Evolutionary conservation across 345 rosid genomes (phyloP), one percentile per base, ranked within the genome.

Genomic region (Durio zibethinus): DNA sequence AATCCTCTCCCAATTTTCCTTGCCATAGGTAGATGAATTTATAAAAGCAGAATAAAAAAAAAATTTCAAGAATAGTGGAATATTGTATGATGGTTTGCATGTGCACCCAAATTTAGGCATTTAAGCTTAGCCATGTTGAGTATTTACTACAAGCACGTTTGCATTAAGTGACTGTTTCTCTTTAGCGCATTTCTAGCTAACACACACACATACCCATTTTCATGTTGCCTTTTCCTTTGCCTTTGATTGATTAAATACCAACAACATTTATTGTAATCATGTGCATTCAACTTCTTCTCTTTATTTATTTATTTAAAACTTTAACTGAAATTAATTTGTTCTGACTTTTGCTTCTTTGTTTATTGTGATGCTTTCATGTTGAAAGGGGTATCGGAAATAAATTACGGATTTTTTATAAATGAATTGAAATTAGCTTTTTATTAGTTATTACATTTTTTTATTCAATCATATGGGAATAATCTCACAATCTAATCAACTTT

Each of bases 71-170:
- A 43, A 35, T 36, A 23, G 29, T 16, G 76, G 53, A 79, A 65
- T 72, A 72, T 80, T n/a, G 62, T 15, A 74, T 11, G 20, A 40
- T 40, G 75, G 76, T 21, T 23, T 59, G 80, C 87, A 80, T 76
- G 87, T 82, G 87, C 79, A 54, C 21, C 80, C 62, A 82, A 82
- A 80, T 78, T 73, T 16, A 50, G 54, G 85, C 84, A 84, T 86
- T 86, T 69, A 85, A 83, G 78, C 83, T 38, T 68, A 62, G 77
- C 79, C 84, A 77, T 78, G 89, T 74, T 80, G 80, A 14, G 81
- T 82, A 82, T 76, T 86, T 84, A 86, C 80, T 82, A 45, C 87
- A 40, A 42, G 73, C 85, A 86, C 80, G 85, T 84, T 82, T 82
- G 84, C 85, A 82, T 78, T 84, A 69, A 84, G 83, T 86, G 84